Percentiles rank a stretch among this genome's conserved stretches.
Conservation (phyloP, 1,284 basidiomycete species). For the Cryptococcus depauperatus region DNA sequence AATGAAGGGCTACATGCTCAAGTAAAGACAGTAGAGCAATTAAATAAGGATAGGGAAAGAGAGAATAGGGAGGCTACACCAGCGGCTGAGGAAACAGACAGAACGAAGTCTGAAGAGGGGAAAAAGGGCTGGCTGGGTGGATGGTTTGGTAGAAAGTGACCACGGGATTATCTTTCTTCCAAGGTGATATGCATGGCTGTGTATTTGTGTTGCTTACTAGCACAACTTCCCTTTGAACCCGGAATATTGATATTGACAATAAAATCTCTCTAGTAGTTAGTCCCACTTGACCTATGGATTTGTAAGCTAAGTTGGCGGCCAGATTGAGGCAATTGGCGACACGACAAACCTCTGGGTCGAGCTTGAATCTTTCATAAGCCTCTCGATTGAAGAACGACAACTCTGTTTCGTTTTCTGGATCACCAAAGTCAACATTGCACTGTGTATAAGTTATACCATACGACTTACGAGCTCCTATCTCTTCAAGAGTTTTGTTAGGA, state of each 20-base stretch:
- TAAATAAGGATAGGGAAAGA: constrained; percentile 13
- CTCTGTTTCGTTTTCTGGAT: constrained; percentile 84
- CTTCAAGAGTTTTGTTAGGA: constrained; percentile 56
- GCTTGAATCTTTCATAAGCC: constrained; percentile 69
- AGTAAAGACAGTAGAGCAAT: constrained; percentile 16
- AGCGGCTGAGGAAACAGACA: constrained; percentile 3
- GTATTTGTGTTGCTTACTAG: neutral
- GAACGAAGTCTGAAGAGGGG: constrained; percentile 11
- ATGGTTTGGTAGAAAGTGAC: constrained; percentile 37
- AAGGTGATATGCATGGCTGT: neutral
- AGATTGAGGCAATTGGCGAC: too few species aligned
- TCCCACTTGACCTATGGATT: constrained; percentile 2
- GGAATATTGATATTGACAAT: neutral
- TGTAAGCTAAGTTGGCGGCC: neutral
- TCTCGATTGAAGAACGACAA: constrained; percentile 77
- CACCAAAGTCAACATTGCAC: neutral
- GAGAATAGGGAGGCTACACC: constrained; percentile 10
- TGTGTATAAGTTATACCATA: neutral
- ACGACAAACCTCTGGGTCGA: constrained; percentile 73
- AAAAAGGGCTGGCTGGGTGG: constrained; percentile 42
- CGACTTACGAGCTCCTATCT: constrained; percentile 63
- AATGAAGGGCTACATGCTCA: constrained; percentile 5
- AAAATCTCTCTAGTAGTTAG: neutral
- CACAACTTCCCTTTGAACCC: neutral
- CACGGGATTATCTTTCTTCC: neutral